phyloP scores from a whole-genome alignment of 2,329 filamentous ascomycete species.

The Fusarium pseudograminearum region DNA sequence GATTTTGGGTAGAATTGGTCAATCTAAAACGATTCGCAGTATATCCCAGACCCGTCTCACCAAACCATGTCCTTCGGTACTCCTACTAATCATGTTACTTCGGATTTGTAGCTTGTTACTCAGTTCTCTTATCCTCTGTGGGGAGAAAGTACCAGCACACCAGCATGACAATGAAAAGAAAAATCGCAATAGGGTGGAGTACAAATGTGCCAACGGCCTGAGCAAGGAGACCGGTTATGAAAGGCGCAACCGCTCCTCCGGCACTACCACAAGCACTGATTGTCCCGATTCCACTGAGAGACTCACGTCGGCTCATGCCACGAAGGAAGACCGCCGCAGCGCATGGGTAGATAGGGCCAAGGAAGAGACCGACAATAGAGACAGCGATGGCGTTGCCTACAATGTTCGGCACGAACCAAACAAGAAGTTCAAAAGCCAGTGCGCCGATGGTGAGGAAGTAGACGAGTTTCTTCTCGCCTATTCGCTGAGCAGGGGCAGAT shows the following conservation, averaged over 20 bases:
- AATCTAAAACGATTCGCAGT: neutral
- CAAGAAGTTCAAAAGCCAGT: conserved; percentile 77
- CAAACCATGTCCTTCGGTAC: neutral
- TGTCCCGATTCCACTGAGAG: conserved; percentile 73
- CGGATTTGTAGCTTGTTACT: conserved; percentile 45
- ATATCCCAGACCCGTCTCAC: neutral
- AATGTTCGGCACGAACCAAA: conserved; percentile 83
- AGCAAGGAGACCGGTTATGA: conserved; percentile 73
- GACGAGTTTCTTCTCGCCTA: conserved; percentile 80
- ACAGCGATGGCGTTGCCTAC: conserved; percentile 76
- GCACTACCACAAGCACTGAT: conserved; percentile 77
- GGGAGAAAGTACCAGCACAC: conserved; percentile 73
- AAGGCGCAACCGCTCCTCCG: conserved; percentile 75
- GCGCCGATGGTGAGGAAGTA: conserved; percentile 71
- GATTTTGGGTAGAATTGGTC: conserved; percentile 23
- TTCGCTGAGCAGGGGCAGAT: conserved; percentile 70
- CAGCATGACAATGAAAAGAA: conserved; percentile 73
- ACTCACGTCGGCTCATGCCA: conserved; percentile 68
- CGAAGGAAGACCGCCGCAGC: conserved; percentile 73
- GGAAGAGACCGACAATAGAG: conserved; percentile 76
- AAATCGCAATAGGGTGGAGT: conserved; percentile 75
- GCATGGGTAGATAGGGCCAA: conserved; percentile 85
- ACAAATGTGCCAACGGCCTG: conserved; percentile 73
- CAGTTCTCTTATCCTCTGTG: conserved; percentile 67
- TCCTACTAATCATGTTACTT: neutral